Base-by-base conservation (phyloP, 345 rosid genomes). In the Acer yangbiense region DNA sequence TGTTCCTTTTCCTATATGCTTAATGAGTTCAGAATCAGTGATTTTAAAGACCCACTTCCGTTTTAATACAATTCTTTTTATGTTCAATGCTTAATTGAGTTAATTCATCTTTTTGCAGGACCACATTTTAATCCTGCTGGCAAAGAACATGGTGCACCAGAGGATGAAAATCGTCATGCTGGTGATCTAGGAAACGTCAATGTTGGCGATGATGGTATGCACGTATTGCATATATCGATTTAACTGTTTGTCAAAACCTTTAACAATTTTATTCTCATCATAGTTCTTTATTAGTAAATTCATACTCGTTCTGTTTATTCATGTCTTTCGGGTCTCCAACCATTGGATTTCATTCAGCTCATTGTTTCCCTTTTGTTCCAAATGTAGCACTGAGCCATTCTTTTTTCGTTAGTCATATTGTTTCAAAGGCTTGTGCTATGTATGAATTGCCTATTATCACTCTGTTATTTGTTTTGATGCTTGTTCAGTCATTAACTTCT, bases 141-240 rank as follows among this genome's bases (percentile, higher is more conserved):
- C 63, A 96, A 96, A 81, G 91, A 90, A 58, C 99, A 96, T 72
- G 98, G 99, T 86, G 92, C 97, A 60, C 97, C 99, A 11, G 90
- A 80, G 46, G 99, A 96, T 60, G 93, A 82, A 73, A 83, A 81
- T 60, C 97, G 99, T 27, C 99, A 94, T 89, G 99, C 98, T 72
- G 98, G 98, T 62, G 99, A 96, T 87, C 78, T 92, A 39, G 99
- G 98, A 82, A 93, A 92, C 78, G 76, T 93, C 77, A 79, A 46
- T 83, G 98, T 58, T 76, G 95, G 97, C 78, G 97, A 83, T 67
- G 94, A 95, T 78, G 98, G 98, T 94, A 90, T 58, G 78, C 41
- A 23, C 75, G 27, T 11, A 27, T 52, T 65, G 29, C 12, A 21
- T 6, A 13, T 29, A 0, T 2, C 7, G 0, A 50, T 50, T 50